Base-by-base conservation (phyloP, 305 asterid species). In the Rubia balearica region DNA sequence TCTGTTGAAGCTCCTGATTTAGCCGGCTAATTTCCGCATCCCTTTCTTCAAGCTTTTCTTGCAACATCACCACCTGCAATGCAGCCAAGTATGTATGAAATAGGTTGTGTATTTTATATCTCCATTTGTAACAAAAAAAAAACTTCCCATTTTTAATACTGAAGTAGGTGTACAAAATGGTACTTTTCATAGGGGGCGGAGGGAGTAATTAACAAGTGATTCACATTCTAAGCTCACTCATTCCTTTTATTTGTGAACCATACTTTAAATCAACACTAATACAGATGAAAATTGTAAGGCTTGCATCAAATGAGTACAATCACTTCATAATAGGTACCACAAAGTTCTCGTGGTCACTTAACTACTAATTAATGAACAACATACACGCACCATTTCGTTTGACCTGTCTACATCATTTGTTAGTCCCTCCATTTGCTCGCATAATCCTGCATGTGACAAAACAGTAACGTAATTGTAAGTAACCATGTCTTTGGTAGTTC, bases 391-490 rank as follows among this genome's bases (percentile, higher is more conserved):
- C 99, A 89, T 80, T 81, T 94, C 98, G 24, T 94, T 94, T 53
- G 99, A 94, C 85, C 91, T 82, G 68, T 94, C 97, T 33, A 86
- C 91, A 68, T 88, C 91, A 27, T 85, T 83, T 0, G 90, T 83
- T 81, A 87, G 81, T 59, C 83, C 88, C 73, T 88, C 95, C 87
- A 91, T 82, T 74, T 88, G 95, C 81, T 85, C 89, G 85, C 84
- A 88, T 24, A 94, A 63, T 64, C 91, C 98, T 94, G 87, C 85
- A 83, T 69, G 65, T 71, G 59, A 49, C 36, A 43, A 73, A 46
- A 73, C 59, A 67, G 22, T 10, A 71, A 9, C 22, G 41, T n/a
- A 45, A 48, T 5, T 48, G 53, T 48, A 13, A 48, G 60, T 4
- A n/a, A 24, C 24, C 22, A 40, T 38, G 19, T 14, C 76, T 10